Base-by-base conservation (phyloP, 2,329 filamentous ascomycete genomes). In the Stagonosporopsis chrysanthemi region DNA sequence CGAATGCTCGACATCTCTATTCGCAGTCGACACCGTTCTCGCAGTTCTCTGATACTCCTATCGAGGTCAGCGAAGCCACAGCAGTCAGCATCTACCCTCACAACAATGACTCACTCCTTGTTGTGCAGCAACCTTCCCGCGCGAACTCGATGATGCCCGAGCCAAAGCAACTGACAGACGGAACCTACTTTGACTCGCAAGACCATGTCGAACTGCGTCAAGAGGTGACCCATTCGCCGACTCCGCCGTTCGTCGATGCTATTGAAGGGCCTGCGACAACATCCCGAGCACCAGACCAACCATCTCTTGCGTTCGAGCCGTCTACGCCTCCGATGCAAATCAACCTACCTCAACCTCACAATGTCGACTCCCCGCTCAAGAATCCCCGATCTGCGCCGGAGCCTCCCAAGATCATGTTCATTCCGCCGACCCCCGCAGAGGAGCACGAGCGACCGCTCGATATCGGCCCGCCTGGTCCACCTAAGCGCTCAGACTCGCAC, bases 71-170 rank as follows among this genome's bases (percentile, higher is more conserved):
- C 57, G 85, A 88, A 69, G 86, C 86, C 9, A 86, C 80, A 39
- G 84, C 84, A 11, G 80, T 89, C 14, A 84, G 80, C 56, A 81
- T 88, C 31, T 88, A 83, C 60, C 82, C 86, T 2, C 86, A 88
- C 72, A 86, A 86, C 71, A 89, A 88, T 62, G 77, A 84, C 40
- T 88, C 85, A 6, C 73, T 88, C 5, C 76, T 88, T n/a, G 73
- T 88, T n/a, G 83, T 89, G n/a, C 83, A 88, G 64, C 82, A 85
- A 52, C 54, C 71, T 15, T 69, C 75, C 6, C 70, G 73, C 3
- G 63, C 64, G 12, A 73, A 65, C 33, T 67, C 69, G 0, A 61
- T 71, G 51, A 47, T 68, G 23, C 56, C 61, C 7, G 67, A 67
- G 17, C 51, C 54, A 11, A 58, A 39, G 11, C 62, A 70, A 29